Base-by-base conservation (phyloP, 805 yeast species). In the Hanseniaspora mollemarum region DNA sequence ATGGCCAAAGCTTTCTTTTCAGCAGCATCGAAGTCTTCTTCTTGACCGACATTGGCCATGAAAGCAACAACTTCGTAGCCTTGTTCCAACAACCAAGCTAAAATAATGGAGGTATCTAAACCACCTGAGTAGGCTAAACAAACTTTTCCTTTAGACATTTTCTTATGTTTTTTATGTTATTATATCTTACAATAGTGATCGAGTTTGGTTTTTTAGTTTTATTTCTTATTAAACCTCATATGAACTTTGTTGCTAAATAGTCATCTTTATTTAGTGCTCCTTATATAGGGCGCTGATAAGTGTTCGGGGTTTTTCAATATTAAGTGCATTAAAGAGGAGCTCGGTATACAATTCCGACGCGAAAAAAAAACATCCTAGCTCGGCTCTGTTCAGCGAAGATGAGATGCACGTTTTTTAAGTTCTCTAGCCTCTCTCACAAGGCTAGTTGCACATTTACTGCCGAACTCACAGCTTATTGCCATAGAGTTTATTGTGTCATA, bases 91-190 rank as follows among this genome's bases (percentile, higher is more conserved):
- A 92, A 78, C 98, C 98, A 92, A 43, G 98, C 98, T 59, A 92
- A 80, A 63, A 92, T 92, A 56, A 92, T 84, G 25, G 96, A 88
- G 76, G 98, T 92, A 67, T 92, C 98, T 62, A 92, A 78, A 74
- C 98, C 98, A 63, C 98, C 98, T 46, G 97, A 92, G 75, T 92
- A 92, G 52, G 98, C 98, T 68, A 92, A 79, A 78, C 98, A 92
- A 68, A 92, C 98, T 74, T 90, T 90, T 66, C 98, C 98, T 71
- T 92, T 90, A 46, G 95, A 82, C 96, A 88, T 88, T 62, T 26
- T 55, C 2, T 25, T 22, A 21, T 25, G 26, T 18, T 13, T 29
- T 51, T 40, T 36, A 29, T 39, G n/a, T 28, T 39, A 38, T 41
- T 42, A n/a, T n/a, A n/a, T n/a, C n/a, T n/a, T n/a, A n/a, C n/a